These are phyloP conservation scores for Sporothrix dimorphospora DNA, from an alignment of 2,329 filamentous ascomycete genomes.

Conservation along the genomic window DNA sequence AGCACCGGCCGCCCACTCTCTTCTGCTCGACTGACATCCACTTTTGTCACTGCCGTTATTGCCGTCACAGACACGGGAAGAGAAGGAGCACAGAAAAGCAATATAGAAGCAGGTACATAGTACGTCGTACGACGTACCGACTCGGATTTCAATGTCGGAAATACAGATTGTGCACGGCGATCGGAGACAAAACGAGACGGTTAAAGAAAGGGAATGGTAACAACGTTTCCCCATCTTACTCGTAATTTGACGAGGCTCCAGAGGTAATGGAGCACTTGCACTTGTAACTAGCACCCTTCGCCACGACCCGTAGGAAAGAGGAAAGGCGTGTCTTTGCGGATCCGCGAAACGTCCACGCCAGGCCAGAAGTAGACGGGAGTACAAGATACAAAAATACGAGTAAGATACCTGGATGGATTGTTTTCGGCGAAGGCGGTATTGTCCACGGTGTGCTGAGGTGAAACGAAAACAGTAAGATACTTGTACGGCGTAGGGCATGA, in stretches of 20 bases:
- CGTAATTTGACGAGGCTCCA: too few species aligned
- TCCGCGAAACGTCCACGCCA: slow-evolving; percentile 11
- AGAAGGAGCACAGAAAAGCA: not conserved
- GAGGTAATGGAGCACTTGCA: too few species aligned
- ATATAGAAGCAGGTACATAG: not conserved
- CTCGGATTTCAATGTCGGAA: not conserved
- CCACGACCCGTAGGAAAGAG: not conserved
- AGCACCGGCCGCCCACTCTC: not conserved
- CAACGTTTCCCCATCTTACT: not conserved
- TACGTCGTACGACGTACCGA: too few species aligned
- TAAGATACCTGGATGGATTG: not conserved
- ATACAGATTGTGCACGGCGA: not conserved
- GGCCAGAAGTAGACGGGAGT: not conserved
- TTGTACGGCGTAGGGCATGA: too few species aligned
- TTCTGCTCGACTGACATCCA: not conserved
- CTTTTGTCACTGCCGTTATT: not conserved
- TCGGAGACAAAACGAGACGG: too few species aligned
- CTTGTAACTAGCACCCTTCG: not conserved
- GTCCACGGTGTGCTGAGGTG: not conserved
- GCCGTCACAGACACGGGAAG: not conserved
- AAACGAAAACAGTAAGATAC: too few species aligned
- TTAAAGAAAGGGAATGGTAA: too few species aligned
- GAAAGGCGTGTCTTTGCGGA: not conserved
- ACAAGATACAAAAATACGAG: too few species aligned
- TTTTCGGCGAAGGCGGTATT: not conserved